Evolutionary conservation across 306 rosid genomes (phyloP), one percentile per base, ranked within the genome.

Genomic region (Begonia peltatifolia): DNA sequence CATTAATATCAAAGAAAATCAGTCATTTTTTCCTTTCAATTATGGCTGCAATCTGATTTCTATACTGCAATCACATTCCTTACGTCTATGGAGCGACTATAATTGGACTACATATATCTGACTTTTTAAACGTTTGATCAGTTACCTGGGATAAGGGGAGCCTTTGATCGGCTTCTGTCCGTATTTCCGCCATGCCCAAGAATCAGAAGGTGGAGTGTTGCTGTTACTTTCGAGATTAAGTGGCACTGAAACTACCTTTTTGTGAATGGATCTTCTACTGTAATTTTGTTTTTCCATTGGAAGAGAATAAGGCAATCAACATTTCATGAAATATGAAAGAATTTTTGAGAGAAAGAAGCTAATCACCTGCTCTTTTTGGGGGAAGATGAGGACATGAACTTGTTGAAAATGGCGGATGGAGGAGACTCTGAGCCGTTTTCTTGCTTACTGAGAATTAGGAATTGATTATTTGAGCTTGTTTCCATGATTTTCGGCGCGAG

Each of bases 81-180:
- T 30, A 9, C 6, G 38, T 7, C 38, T 6, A 0, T 30, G 38
- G 38, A 30, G 38, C 38, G 38, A 30, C 38, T 30, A 30, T 30
- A 30, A 30, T 30, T 30, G 2, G 38, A 30, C 38, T 30, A 30
- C 38, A 30, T 30, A 30, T 30, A 5, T 30, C 38, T 5, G 9
- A 30, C 4, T 20, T 30, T 30, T 30, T 30, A 2, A 30, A 30
- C 9, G 38, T 30, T 30, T 30, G 38, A 48, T 9, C 6, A 13
- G 53, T 52, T 54, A 84, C 97, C 97, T 90, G 46, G 99, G 99
- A 50, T 83, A 90, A 14, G 99, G 99, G 2, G 99, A 90, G 58
- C 99, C 99, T 62, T 90, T 90, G 84, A 90, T 90, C 63, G 99
- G 99, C 56, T 90, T 90, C 66, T 90, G 99, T 2, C 99, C 99